These are phyloP conservation scores for Salix dunnii DNA, from an alignment of 345 rosid species.

Conservation along the genomic window DNA sequence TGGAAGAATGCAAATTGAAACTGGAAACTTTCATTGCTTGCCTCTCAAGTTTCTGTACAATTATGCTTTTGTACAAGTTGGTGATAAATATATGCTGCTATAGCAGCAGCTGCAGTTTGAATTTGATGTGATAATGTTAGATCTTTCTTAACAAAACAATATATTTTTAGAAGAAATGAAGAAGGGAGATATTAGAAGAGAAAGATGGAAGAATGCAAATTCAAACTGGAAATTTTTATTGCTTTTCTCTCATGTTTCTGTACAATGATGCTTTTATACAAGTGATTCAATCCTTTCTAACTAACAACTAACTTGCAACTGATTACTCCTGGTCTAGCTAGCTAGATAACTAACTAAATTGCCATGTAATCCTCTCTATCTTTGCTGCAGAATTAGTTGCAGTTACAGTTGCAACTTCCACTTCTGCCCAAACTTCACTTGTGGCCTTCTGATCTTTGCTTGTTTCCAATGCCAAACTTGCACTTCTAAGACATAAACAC, in stretches of 20 bases:
- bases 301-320: not conserved
- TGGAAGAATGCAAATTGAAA: too few species aligned
- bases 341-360: too few species aligned
- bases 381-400: too few species aligned
- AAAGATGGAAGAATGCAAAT: not conserved
- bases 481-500: not conserved
- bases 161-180: not conserved
- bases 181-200: not conserved
- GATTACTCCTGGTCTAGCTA: not conserved
- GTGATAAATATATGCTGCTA: not conserved
- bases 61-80: not conserved
- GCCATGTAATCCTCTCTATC: too few species aligned
- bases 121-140: not conserved
- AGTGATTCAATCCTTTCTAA: not conserved
- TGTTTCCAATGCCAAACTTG: too few species aligned
- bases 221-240: too few species aligned
- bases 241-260: not conserved
- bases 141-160: not conserved
- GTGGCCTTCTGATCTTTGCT: too few species aligned
- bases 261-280: not conserved
- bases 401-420: too few species aligned
- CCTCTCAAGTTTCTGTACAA: too few species aligned
- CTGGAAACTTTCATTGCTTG: too few species aligned
- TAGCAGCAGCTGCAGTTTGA: not conserved
- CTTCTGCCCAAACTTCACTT: too few species aligned